Base-by-base conservation (phyloP, 257 asterid genomes). In the Oldenlandia corymbosa region DNA sequence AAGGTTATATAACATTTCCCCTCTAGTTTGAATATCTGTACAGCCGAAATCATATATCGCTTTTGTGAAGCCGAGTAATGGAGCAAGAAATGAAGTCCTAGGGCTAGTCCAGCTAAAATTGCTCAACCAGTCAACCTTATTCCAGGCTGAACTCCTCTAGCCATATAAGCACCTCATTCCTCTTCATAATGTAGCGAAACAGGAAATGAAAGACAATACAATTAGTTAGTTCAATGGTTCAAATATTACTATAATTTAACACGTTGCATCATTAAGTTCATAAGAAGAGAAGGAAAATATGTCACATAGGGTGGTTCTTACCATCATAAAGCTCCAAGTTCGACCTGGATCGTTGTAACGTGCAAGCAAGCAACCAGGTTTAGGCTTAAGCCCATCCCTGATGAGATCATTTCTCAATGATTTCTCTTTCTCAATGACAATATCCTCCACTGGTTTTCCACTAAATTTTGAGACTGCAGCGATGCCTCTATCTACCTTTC, bases 341-440 rank as follows among this genome's bases (percentile, higher is more conserved):
- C 86, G 80, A 56, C 88, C 95, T 10, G 96, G 96, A 78, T 88
- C 98, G 51, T 91, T 91, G 81, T 91, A 91, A 8, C 95, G 95
- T 18, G 96, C 98, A 5, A 91, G 72, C 80, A 86, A 34, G 69
- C 94, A 91, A 43, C 94, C 95, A 0, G 62, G 30, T 72, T 75
- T 74, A 9, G 90, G 85, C 45, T 60, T 84, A 58, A 88, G 80
- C 52, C 92, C 92, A 18, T 86, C 90, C 49, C 45, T 70, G 0
- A 72, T 41, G 56, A 91, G 80, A 50, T 62, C 61, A 10, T 80
- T 70, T 50, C 94, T 66, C 54, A 91, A 65, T 39, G 51, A 67
- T 53, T 80, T 84, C 73, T 86, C 96, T 76, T 84, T 91, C 62
- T 86, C 85, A 17, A 20, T 74, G 56, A 81, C 88, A 67, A 77